phyloP scores from a whole-genome alignment of 2,329 filamentous ascomycete genomes.

The Colletotrichum endophyticum region DNA sequence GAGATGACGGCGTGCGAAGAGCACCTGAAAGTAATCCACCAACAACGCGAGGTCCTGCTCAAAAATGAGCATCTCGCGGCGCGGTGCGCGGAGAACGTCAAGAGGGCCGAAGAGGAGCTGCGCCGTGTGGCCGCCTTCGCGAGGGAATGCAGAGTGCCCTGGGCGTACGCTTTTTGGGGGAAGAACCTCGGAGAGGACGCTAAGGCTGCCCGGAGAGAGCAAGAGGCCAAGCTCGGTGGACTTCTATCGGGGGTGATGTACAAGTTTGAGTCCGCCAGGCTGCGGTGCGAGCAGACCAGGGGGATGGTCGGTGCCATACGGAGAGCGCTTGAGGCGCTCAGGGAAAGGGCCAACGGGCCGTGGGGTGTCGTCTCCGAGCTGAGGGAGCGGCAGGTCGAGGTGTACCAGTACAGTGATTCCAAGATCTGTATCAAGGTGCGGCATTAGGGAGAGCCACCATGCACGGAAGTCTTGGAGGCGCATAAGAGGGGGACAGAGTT shows the following conservation, averaged over 20 bases:
- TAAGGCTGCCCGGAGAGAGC: neutral
- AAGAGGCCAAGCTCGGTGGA: neutral
- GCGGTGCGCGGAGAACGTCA: neutral
- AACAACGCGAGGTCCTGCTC: neutral
- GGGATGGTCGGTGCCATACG: neutral
- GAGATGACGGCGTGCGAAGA: neutral
- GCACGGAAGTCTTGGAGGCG: neutral
- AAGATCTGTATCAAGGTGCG: neutral
- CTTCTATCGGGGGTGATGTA: neutral
- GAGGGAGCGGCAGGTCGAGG: neutral
- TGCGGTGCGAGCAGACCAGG: neutral
- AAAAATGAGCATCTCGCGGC: neutral
- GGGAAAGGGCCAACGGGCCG: neutral
- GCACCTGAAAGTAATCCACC: neutral
- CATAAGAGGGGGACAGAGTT: neutral
- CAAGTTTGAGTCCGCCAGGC: neutral
- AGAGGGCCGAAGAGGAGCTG: neutral
- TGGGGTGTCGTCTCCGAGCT: neutral
- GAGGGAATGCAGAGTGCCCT: neutral
- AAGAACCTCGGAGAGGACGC: neutral
- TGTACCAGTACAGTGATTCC: neutral
- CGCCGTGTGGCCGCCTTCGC: neutral
- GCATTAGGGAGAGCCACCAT: neutral
- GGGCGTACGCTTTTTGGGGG: neutral
- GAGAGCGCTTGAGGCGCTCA: neutral